Base-by-base conservation (phyloP, 2,329 filamentous ascomycete genomes). In the Beauveria medogensis region DNA sequence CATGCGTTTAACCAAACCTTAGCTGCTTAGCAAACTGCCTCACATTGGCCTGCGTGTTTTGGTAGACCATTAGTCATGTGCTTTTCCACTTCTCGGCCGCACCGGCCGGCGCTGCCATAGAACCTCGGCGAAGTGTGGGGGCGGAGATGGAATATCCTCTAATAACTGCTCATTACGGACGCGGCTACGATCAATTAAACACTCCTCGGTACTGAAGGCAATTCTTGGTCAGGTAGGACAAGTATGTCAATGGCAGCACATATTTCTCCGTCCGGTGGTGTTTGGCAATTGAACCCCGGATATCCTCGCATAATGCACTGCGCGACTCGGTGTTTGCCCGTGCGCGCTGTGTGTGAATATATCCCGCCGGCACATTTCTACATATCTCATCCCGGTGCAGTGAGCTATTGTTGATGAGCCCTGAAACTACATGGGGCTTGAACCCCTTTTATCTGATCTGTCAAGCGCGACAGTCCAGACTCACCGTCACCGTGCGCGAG, bases 121-220 rank as follows among this genome's bases (percentile, higher is more conserved):
- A 65, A 59, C 61, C 64, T 62, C 47, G 61, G 50, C 58, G 62
- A 26, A 63, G 12, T 53, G 51, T 63, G 59, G 58, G 60, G 55
- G 55, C 51, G 62, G 59, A 37, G 55, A 53, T 55, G 24, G 53
- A 47, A 56, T 56, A 28, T 22, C n/a, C 24, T 16, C 10, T 46
- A 37, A 37, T 37, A 14, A 30, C 8, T 50, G 7, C 26, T 26
- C 6, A n/a, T 30, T 30, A 50, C 47, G 47, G 47, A 30, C 47
- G 6, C 16, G 8, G 26, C 24, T 67, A 60, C 52, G 58, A 37
- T 16, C 34, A 37, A 37, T 37, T 18, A 30, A 30, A 30, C 7
- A 6, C 22, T 26, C 22, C 22, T 47, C 44, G 44, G 22, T 24
- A 26, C 47, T 16, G 47, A 7, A 16, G 46, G 16, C 26, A 12